Evolutionary conservation across 176 grass and related monocot species (phyloP), one percentile per base, ranked within the genome.

Genomic region (Cymbopogon citratus): DNA sequence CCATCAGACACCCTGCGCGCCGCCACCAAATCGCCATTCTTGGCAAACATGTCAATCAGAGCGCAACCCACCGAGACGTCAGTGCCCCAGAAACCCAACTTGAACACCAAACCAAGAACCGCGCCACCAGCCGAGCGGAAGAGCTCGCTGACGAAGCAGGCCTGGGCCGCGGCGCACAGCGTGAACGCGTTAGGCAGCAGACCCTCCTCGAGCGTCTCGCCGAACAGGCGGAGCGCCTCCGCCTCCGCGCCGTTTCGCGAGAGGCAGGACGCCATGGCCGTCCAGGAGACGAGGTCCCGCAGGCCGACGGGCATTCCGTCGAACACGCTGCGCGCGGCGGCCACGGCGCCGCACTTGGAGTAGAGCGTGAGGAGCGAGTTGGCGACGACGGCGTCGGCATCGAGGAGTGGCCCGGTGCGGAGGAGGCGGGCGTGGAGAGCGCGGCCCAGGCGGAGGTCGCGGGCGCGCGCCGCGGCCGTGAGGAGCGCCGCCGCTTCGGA

Each of bases 21-120:
- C 0, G 85, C 81, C 0, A 21, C 33, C 63, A 97, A 18, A 69
- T 97, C 89, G 6, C 83, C 29, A 4, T 85, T 92, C 83, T 80
- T 91, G 0, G 86, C 87, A 19, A 92, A 92, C 89, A 97, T 92
- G 36, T 92, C 94, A 31, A 97, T 97, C 83, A 97, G 59, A 12
- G 92, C 63, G 4, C 89, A 91, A 26, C 90, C 83, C 27, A 97
- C 89, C 1, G 89, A 81, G 15, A 82, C 59, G 6, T 87, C 80
- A 3, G 80, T 79, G 57, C 44, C 61, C 77, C 87, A 92, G 65
- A 94, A 89, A 19, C 92, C 92, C 44, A 56, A 84, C 74, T 92
- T 91, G 29, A 84, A 40, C 4, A 69, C 92, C 39, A 85, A 68
- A 0, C 80, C 86, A 46, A 91, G 83, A 64, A 89, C 66, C 16